A percentile compares a stretch with the other conserved stretches of the same genome.
Conservation (phyloP, 2,329 filamentous ascomycete species). For the Volutella citrinella region DNA sequence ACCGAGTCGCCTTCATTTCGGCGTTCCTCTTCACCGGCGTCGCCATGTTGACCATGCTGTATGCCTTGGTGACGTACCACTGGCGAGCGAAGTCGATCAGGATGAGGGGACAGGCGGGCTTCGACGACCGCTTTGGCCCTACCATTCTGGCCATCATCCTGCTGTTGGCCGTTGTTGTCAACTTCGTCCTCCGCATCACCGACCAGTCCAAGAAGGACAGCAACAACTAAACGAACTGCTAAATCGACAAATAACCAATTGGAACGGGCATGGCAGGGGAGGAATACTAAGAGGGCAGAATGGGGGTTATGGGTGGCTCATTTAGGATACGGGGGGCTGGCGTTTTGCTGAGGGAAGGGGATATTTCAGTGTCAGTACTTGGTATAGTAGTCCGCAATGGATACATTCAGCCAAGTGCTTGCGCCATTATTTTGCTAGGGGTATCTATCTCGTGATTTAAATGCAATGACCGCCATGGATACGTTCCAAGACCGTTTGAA, state of each 20-base stretch:
- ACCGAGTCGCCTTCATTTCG: constrained; percentile 88
- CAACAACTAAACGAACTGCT: constrained; percentile 11
- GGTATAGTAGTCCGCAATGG: no score
- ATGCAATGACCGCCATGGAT: no score
- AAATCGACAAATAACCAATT: no score
- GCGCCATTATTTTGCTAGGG: no score
- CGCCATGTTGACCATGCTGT: constrained; percentile 92
- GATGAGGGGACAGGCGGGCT: constrained; percentile 86
- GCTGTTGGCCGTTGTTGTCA: constrained; percentile 86
- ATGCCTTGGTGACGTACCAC: constrained; percentile 92
- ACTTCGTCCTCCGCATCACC: constrained; percentile 79
- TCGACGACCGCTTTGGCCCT: constrained; percentile 93
- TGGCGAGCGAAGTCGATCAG: constrained; percentile 95
- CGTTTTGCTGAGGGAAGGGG: no score
- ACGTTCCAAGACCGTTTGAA: no score
- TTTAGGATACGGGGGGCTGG: background rate
- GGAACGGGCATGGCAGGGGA: no score
- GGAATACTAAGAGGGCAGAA: no score
- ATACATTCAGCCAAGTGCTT: no score
- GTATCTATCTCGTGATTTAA: no score
- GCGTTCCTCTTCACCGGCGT: constrained; percentile 92
- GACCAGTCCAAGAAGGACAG: constrained; percentile 38
- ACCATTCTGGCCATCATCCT: constrained; percentile 86
- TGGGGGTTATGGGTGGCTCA: no score
- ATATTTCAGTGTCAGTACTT: no score